Evolutionary conservation across 2,329 filamentous ascomycete genomes (phyloP), one percentile per base, ranked within the genome.

Genomic region (Aspergillus sp.): DNA sequence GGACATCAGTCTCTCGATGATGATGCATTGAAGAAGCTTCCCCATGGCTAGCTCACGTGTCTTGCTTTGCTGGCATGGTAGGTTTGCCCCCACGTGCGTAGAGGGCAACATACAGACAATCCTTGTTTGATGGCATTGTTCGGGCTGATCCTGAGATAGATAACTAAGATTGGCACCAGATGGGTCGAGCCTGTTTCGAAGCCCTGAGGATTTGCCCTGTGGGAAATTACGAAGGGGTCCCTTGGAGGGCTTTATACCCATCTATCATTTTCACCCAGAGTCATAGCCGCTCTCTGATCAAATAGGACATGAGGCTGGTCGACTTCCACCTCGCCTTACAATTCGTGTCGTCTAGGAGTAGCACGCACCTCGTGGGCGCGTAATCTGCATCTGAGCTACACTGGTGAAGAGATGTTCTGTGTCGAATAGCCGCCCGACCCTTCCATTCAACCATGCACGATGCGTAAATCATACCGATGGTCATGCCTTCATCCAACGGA

Each of bases 51-150:
- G 56, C 58, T 56, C 47, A 64, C 64, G 55, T 67, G 45, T 69
- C 64, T 63, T 68, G 63, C 42, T 60, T 56, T 10, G 50, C 62
- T 38, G 61, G 57, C 64, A 67, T 64, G 1, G 31, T 60, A 25
- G 60, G 38, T 3, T 14, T 41, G 9, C 60, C 64, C 44, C 60
- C 60, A 23, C 64, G 62, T 13, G 55, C 59, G 45, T 69, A 62
- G 21, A 70, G 61, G n/a, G 49, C 62, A 49, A 69, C 53, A 47
- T 69, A 69, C 14, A 68, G 52, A n/a, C 65, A 62, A 38, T 67
- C 59, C 61, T 70, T 69, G 46, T 66, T 63, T 2, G 60, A 63
- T 21, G 58, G 40, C 40, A 42, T 42, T 42, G 34, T 42, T 2
- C 4, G 40, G 40, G 40, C 16, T 17, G 19, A 17, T 21, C 2